phyloP scores from a whole-genome alignment of 805 yeast species.

The Torulaspora maleeae region DNA sequence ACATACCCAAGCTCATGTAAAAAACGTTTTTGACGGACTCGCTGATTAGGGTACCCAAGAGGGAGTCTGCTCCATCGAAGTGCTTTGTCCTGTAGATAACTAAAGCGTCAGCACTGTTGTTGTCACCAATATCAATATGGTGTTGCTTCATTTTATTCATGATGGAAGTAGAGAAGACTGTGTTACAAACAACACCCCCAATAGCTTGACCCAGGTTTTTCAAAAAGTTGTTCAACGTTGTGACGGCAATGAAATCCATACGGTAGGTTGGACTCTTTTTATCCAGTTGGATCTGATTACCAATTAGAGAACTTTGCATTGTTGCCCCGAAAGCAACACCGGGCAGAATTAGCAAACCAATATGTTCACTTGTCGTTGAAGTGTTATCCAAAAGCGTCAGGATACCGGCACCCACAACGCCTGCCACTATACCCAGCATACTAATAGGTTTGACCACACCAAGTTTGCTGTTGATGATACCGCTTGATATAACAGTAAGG shows the following conservation, averaged over 20 bases:
- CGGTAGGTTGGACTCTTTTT: slow-evolving; percentile 17
- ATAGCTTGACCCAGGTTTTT: slow-evolving; percentile 26
- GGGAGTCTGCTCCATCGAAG: slow-evolving; percentile 20
- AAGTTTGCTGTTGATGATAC: slow-evolving; percentile 33
- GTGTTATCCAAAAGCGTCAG: slow-evolving; percentile 32
- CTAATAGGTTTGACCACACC: slow-evolving; percentile 37
- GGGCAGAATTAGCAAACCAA: slow-evolving; percentile 38
- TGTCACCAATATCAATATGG: slow-evolving; percentile 5
- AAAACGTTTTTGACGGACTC: slow-evolving; percentile 21
- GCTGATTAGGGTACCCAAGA: slow-evolving; percentile 16
- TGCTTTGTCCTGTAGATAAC: slow-evolving; percentile 19
- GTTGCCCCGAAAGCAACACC: slow-evolving; percentile 38
- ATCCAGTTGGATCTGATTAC: slow-evolving; percentile 31
- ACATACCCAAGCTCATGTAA: slow-evolving; percentile 22
- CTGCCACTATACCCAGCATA: slow-evolving; percentile 31
- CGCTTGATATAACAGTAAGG: slow-evolving; percentile 24
- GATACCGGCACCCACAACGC: slow-evolving; percentile 37
- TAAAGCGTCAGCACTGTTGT: slow-evolving; percentile 17
- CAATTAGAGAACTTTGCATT: slow-evolving; percentile 34
- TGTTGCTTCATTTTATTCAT: slow-evolving; percentile 12
- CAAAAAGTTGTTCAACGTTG: slow-evolving; percentile 25
- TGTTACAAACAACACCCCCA: slow-evolving; percentile 26
- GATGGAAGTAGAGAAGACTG: slow-evolving; percentile 23
- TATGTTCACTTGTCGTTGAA: slow-evolving; percentile 29
- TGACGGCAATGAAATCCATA: slow-evolving; percentile 24